These are phyloP conservation scores for Exophiala mesophila DNA, from an alignment of 2,329 filamentous ascomycete genomes.

Conservation along the genomic window DNA sequence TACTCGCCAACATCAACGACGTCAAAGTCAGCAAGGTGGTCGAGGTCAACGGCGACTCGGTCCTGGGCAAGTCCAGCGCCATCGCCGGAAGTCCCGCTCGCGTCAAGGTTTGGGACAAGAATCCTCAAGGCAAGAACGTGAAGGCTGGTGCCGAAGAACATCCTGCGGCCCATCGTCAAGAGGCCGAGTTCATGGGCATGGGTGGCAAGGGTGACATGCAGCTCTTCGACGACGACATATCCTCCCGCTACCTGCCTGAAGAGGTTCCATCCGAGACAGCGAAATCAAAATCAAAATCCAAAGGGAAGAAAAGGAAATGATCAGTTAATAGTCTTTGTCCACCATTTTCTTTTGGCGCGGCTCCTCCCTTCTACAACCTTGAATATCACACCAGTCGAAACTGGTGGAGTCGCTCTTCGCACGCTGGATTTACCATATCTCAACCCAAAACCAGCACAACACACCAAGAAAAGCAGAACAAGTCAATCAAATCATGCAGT, in stretches of 20 bases:
- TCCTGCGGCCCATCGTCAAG: constrained; percentile 62
- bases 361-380: no score
- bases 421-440: no score
- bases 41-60: constrained; percentile 27
- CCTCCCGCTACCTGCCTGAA: constrained; percentile 34
- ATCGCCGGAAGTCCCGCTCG: constrained; percentile 35
- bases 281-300: not conserved
- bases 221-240: constrained; percentile 63
- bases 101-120: constrained; percentile 73
- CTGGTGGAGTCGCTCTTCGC: no score
- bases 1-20: constrained; percentile 77
- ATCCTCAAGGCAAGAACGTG: constrained; percentile 47
- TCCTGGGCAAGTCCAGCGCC: constrained; percentile 8
- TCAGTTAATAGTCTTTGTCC: no score
- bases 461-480: no score
- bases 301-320: constrained; percentile 9
- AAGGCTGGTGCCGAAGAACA: constrained; percentile 49
- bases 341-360: no score
- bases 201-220: constrained; percentile 80
- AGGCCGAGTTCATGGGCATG: constrained; percentile 75
- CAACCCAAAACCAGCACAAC: no score
- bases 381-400: no score
- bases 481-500: no score
- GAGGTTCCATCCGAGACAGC: constrained; percentile 15
- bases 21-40: constrained; percentile 60